These are phyloP conservation scores for Trypanosoma rangeli DNA, from an alignment of 208 protist species.

Conservation along the genomic window DNA sequence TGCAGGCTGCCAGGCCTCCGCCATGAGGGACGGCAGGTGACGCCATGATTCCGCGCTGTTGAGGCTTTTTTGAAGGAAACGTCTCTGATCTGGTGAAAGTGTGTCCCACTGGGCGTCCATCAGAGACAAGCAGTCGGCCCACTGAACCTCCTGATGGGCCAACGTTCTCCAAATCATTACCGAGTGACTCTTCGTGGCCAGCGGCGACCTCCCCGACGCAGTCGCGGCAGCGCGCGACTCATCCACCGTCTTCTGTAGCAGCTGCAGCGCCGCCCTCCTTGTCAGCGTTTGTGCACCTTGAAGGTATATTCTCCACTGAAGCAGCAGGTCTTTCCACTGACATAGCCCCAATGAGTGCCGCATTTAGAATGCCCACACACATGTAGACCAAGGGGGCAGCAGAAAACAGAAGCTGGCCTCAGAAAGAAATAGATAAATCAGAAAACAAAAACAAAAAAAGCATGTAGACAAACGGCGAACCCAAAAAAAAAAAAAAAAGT, in stretches of 20 bases:
- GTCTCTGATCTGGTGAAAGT: constrained; percentile 35
- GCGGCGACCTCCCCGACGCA: constrained; percentile 4
- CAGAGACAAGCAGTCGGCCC: constrained; percentile 44
- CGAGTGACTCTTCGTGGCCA: constrained; percentile 29
- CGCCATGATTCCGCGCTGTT: constrained; percentile 19
- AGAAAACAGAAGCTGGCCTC: constrained; percentile 1
- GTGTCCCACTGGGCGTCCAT: constrained; percentile 40
- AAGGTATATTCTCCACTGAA: constrained; percentile 8
- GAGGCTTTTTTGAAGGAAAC: constrained; percentile 21
- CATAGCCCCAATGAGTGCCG: constrained; percentile 8
- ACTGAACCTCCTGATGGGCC: constrained; percentile 46
- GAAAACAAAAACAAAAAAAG: constrained; percentile 11
- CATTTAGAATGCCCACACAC: constrained; percentile 14
- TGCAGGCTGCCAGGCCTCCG: constrained; percentile 39
- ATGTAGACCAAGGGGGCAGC: background rate
- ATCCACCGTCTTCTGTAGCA: constrained; percentile 39
- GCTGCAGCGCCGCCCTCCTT: constrained; percentile 12
- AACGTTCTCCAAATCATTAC: constrained; percentile 55
- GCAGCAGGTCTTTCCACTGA: constrained; percentile 8
- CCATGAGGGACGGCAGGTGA: constrained; percentile 23
- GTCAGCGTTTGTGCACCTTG: constrained; percentile 3
- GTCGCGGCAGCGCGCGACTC: background rate
- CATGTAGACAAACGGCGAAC: background rate
- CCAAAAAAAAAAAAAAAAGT: constrained; percentile 13
- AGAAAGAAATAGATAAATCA: background rate